A percentile compares a stretch with the other conserved stretches of the same genome.
Conservation (phyloP, 805 yeast species). For the Kluyveromyces wickerhamii region DNA sequence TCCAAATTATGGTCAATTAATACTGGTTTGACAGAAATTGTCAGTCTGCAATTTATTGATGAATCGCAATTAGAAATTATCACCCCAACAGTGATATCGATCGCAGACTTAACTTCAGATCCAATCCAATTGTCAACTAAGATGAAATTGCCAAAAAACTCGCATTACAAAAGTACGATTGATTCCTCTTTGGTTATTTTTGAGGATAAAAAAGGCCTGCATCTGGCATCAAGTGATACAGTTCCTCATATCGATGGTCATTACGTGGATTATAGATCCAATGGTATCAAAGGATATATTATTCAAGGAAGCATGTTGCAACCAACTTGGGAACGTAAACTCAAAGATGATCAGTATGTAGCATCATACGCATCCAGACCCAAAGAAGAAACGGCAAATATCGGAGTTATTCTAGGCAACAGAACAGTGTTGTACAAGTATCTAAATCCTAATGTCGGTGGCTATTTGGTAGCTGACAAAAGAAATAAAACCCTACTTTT, state of each 20-base stretch:
- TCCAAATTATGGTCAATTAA: slow-evolving; percentile 33
- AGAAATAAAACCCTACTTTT: slow-evolving; percentile 33
- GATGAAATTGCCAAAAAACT: too few relatives aligned
- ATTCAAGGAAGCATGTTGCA: slow-evolving; percentile 16
- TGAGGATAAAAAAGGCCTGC: too few relatives aligned
- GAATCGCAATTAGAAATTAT: slow-evolving; percentile 1
- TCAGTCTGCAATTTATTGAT: slow-evolving; percentile 16
- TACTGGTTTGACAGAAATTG: slow-evolving; percentile 17
- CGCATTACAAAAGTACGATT: too few relatives aligned
- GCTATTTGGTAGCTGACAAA: slow-evolving; percentile 38
- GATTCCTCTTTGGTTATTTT: too few relatives aligned
- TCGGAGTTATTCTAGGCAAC: slow-evolving; percentile 63
- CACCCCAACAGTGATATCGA: background rate
- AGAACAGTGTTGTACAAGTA: slow-evolving; percentile 77
- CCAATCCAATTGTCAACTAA: too few relatives aligned
- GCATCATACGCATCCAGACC: slow-evolving; percentile 35
- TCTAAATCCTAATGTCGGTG: slow-evolving; percentile 59
- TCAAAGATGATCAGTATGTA: slow-evolving; percentile 31
- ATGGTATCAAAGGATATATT: slow-evolving; percentile 22
- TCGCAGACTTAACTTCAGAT: too few relatives aligned
- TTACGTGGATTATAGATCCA: too few relatives aligned
- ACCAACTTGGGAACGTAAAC: slow-evolving; percentile 34
- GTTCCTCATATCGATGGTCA: too few relatives aligned
- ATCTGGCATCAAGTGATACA: too few relatives aligned
- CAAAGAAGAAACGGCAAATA: slow-evolving; percentile 40